Evolutionary conservation across 169 alveolate genomes (phyloP), one percentile per base, ranked within the genome.

Genomic region (Besnoitia besnoiti): DNA sequence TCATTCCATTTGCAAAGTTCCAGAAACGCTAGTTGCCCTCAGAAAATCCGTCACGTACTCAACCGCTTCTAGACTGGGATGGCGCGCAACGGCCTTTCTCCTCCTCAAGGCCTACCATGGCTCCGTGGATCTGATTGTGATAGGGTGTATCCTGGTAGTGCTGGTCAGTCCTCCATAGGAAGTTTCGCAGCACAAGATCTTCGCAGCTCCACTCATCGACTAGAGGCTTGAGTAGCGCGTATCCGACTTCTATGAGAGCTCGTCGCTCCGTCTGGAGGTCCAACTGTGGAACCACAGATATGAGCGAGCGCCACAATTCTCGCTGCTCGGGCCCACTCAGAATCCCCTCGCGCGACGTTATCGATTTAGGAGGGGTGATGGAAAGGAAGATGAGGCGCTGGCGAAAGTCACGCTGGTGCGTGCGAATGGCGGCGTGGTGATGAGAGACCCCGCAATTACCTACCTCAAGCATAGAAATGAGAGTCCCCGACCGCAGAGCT

Each of bases 51-150:
- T n/a, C n/a, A n/a, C n/a, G n/a, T n/a, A n/a, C n/a, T n/a, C n/a
- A n/a, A n/a, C n/a, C n/a, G n/a, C n/a, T n/a, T n/a, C n/a, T n/a
- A n/a, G n/a, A n/a, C n/a, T n/a, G n/a, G n/a, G n/a, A n/a, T n/a
- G n/a, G n/a, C n/a, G n/a, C n/a, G n/a, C n/a, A n/a, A n/a, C n/a
- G n/a, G n/a, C n/a, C n/a, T n/a, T n/a, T n/a, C n/a, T n/a, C n/a
- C n/a, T n/a, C n/a, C n/a, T 51, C 33, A n/a, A 39, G 35, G 27
- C 80, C 14, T 55, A 55, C 79, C 80, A 55, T 30, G 33, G 90
- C 55, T 33, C 90, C 90, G 84, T 85, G 91, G 30, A n/a, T 35
- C 12, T 84, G 61, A 33, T 85, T 85, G 82, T 85, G 91, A n/a
- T 85, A 85, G 49, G 91, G 82, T 14, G 59, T 46, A 0, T 33